Conservation (phyloP, 2,329 filamentous ascomycete species). For the Colletotrichum gloeosporioides region DNA sequence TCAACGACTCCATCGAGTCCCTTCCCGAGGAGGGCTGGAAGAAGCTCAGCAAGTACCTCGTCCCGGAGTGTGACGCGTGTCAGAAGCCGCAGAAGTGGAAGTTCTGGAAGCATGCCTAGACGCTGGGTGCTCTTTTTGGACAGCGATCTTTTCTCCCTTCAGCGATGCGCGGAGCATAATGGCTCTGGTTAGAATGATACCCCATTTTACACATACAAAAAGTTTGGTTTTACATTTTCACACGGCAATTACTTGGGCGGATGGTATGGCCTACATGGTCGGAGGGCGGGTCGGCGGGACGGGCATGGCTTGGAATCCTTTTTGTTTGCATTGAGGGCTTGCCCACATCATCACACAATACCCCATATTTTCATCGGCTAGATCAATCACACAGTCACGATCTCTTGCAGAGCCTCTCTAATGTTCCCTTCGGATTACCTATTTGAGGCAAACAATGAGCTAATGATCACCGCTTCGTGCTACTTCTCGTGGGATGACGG, state of each 20-base stretch:
- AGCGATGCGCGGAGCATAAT: background rate
- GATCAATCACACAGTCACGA: background rate
- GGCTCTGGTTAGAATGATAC: constrained; percentile 21
- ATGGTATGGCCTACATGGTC: background rate
- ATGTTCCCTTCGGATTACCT: background rate
- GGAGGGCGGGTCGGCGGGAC: background rate
- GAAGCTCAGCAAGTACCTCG: constrained; percentile 24
- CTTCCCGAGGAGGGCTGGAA: constrained; percentile 27
- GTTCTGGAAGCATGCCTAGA: constrained; percentile 24
- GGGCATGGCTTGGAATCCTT: background rate
- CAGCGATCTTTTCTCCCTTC: background rate
- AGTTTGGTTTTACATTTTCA: background rate
- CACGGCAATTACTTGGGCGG: background rate
- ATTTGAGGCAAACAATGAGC: background rate
- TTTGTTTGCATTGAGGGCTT: background rate
- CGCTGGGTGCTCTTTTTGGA: background rate
- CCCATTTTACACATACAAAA: constrained; percentile 1
- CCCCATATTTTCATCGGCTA: background rate
- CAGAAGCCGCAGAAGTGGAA: constrained; percentile 23
- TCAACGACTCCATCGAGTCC: constrained; percentile 27
- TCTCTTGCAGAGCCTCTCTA: background rate
- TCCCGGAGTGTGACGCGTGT: background rate
- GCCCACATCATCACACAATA: background rate
- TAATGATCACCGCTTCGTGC: background rate
- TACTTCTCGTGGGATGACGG: background rate